Base-by-base conservation (phyloP, 108 stramenopile genomes). In the Pseudonitzschia pungens region DNA sequence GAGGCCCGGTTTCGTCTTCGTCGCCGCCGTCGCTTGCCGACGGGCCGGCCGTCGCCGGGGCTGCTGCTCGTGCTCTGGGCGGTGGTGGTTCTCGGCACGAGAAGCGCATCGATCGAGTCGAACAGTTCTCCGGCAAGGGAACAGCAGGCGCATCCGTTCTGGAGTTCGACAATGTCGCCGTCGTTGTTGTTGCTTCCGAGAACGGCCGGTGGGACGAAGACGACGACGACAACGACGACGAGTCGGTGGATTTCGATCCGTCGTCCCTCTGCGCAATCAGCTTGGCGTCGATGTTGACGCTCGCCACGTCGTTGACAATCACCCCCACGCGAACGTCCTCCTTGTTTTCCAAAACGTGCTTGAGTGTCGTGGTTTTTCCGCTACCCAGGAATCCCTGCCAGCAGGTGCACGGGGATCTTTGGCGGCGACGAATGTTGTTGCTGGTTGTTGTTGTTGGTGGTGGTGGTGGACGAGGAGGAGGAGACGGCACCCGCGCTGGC, bases 201-300 rank as follows among this genome's bases (percentile, higher is more conserved):
- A 10, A 10, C 68, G 14, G 45, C 14, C 45, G 45, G 16, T n/a
- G n/a, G n/a, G n/a, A n/a, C n/a, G n/a, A n/a, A 18, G 10, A 18
- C 18, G 45, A 14, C 3, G 14, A 14, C 10, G 45, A 48, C 45
- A 12, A 48, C 14, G 18, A 48, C 22, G 43, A 44, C 28, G 55
- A 60, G 51, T 50, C 67, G 29, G 66, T n/a, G n/a, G n/a, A n/a
- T n/a, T n/a, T n/a, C n/a, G n/a, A n/a, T n/a, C n/a, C n/a, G n/a
- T n/a, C 33, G 31, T 70, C 53, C 68, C 24, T 22, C 54, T 26
- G 54, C 22, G 24, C 26, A 26, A 55, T 55, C 24, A 55, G 54
- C 24, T 97, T 96, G 73, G 97, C 96, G 72, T 99, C 99, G 64
- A 99, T 97, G 80, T 99, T 99, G 5, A 99, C 89, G 9, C 77